Evolutionary conservation across 1,284 basidiomycete genomes (phyloP).

Genomic region (Dichomitus squalens): DNA sequence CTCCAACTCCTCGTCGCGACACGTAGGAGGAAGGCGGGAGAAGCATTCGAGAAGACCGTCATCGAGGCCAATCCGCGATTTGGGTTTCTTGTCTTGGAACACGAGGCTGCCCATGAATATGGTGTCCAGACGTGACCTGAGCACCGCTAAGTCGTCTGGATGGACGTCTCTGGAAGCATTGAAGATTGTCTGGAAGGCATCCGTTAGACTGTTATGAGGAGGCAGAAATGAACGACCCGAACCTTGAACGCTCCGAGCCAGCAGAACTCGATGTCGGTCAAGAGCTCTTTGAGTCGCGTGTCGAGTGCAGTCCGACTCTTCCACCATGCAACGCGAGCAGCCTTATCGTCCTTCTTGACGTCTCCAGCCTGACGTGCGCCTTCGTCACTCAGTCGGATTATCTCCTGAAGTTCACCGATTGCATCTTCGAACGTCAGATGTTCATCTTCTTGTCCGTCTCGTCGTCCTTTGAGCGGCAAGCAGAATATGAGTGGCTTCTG

Average conservation of each 20-base stretch:
- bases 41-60: slow-evolving; percentile 85
- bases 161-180: slow-evolving; percentile 54
- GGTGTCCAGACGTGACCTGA: slow-evolving; percentile 71
- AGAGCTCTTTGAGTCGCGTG: slow-evolving; percentile 70
- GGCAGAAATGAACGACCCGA: slow-evolving; percentile 19
- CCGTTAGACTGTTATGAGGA: not conserved
- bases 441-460: slow-evolving; percentile 78
- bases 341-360: slow-evolving; percentile 64
- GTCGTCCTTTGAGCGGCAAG: slow-evolving; percentile 83
- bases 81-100: slow-evolving; percentile 60
- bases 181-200: slow-evolving; percentile 62
- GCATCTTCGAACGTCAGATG: slow-evolving; percentile 80
- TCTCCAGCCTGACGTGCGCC: slow-evolving; percentile 75
- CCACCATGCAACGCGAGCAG: slow-evolving; percentile 86
- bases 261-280: slow-evolving; percentile 89
- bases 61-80: slow-evolving; percentile 59
- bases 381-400: slow-evolving; percentile 79
- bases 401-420: slow-evolving; percentile 73
- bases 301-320: slow-evolving; percentile 77
- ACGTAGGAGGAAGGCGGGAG: slow-evolving; percentile 78
- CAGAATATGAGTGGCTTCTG: slow-evolving; percentile 80
- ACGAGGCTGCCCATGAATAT: slow-evolving; percentile 72
- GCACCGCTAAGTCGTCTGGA: slow-evolving; percentile 49
- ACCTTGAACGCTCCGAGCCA: slow-evolving; percentile 99
- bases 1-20: slow-evolving; percentile 92